Evolutionary conservation across 345 rosid genomes (phyloP).

Genomic region (Syzygium jambos): DNA sequence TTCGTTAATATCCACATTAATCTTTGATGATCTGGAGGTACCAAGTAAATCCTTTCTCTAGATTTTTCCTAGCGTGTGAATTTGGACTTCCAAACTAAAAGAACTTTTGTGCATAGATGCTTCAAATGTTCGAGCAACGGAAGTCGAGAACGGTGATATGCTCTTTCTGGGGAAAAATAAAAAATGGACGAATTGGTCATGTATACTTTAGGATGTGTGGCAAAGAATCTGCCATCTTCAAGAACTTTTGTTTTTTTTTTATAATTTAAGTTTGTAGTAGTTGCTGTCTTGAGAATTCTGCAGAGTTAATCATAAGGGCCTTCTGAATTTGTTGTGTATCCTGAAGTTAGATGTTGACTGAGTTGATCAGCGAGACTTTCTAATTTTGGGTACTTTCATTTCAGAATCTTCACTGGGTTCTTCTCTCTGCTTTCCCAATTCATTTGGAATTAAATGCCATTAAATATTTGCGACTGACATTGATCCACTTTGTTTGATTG

Average conservation of each 20-base stretch:
- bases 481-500: background rate
- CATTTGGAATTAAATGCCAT: background rate
- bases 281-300: background rate
- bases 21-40: background rate
- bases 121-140: background rate
- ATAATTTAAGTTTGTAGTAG: background rate
- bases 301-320: background rate
- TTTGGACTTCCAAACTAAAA: background rate
- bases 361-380: background rate
- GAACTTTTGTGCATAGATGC: background rate
- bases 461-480: background rate
- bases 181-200: background rate
- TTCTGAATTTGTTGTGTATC: background rate
- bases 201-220: background rate
- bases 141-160: background rate
- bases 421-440: background rate
- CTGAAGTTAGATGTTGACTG: background rate
- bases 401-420: background rate
- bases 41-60: background rate
- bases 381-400: background rate
- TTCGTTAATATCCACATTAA: background rate
- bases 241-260: background rate
- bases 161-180: background rate
- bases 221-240: background rate
- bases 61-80: background rate